Evolutionary conservation across 805 yeast genomes (phyloP).

Genomic region (Yarrowia sp.): DNA sequence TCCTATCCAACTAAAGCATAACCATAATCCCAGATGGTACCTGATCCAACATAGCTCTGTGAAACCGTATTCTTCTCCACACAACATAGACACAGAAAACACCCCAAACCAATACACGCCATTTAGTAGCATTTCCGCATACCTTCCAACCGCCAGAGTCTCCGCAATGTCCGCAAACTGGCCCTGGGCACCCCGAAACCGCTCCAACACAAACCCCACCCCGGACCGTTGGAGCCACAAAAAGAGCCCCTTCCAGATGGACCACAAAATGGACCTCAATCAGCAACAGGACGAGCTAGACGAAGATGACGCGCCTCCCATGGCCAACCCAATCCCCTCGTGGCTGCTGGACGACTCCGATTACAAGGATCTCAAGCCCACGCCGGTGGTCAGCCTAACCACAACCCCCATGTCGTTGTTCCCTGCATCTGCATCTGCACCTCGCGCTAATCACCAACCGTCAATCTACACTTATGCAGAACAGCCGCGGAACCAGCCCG

Average conservation of each 20-base stretch:
- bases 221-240: not conserved
- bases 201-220: not conserved
- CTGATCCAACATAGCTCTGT: not conserved
- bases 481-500: not conserved
- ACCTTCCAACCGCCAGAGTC: not conserved
- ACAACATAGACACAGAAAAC: not conserved
- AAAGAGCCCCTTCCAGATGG: not conserved
- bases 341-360: conserved; percentile 6
- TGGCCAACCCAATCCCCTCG: conserved; percentile 2
- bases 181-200: conserved; percentile 3
- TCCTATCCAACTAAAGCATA: not conserved
- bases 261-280: not conserved
- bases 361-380: not conserved
- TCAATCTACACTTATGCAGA: not conserved
- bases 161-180: not conserved
- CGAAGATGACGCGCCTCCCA: not conserved
- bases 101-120: not conserved
- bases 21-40: not conserved
- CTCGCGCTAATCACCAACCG: not conserved
- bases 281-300: not conserved
- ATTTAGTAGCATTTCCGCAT: no score
- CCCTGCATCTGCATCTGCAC: not conserved
- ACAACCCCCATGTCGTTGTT: not conserved
- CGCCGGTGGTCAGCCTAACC: not conserved
- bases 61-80: not conserved